These are phyloP conservation scores for Fusarium globosum DNA, from an alignment of 2,329 filamentous ascomycete species.

Conservation along the genomic window DNA sequence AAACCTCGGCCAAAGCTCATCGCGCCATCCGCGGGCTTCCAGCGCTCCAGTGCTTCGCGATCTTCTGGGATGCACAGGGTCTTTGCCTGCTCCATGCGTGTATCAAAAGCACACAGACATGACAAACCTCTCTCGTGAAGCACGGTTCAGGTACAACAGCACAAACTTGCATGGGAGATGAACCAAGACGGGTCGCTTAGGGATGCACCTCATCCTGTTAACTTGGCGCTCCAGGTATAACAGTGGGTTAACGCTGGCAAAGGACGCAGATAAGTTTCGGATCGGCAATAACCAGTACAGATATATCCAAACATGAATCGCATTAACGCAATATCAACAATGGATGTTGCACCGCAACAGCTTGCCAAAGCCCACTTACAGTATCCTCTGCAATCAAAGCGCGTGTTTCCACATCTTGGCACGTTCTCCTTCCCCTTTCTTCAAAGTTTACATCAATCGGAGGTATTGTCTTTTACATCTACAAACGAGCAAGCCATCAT, in stretches of 20 bases:
- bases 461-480: conserved; percentile 19
- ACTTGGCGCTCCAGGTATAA: conserved; percentile 7
- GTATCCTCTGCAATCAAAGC: conserved; percentile 23
- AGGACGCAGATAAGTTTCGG: not conserved
- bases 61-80: conserved; percentile 21
- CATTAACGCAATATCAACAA: not conserved
- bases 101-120: conserved; percentile 8
- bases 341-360: conserved; percentile 15
- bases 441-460: conserved; percentile 3
- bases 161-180: conserved; percentile 8
- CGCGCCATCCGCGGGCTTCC: conserved; percentile 35
- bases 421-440: conserved; percentile 14
- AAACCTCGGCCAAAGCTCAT: conserved; percentile 38
- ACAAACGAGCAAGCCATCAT: conserved; percentile 34
- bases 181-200: conserved; percentile 22
- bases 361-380: conserved; percentile 22
- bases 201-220: conserved; percentile 20
- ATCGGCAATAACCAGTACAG: not conserved
- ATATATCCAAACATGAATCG: not conserved
- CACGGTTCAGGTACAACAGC: conserved; percentile 25
- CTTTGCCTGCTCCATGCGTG: conserved; percentile 30
- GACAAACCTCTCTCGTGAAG: conserved; percentile 1
- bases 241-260: not conserved
- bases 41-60: conserved; percentile 25
- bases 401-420: conserved; percentile 27